phyloP scores from a whole-genome alignment of 2,329 filamentous ascomycete genomes.

The Blastomyces parvus region DNA sequence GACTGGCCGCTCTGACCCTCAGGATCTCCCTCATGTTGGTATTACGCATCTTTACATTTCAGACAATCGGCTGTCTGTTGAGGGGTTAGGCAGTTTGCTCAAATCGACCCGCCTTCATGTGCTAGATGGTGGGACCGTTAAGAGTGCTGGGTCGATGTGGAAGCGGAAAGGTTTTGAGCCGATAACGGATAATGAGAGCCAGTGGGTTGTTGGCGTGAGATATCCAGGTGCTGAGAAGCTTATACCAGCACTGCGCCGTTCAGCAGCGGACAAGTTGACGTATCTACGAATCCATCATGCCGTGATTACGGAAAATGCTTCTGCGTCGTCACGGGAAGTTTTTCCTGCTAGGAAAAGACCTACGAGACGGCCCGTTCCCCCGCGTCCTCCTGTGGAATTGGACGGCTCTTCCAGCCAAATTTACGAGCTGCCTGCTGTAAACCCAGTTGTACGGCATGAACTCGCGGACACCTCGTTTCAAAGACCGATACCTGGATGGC shows the following conservation, averaged over 20 bases:
- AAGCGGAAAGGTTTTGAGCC: conserved; percentile 6
- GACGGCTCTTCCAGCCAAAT: conserved; percentile 23
- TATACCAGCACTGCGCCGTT: conserved; percentile 41
- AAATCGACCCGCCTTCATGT: conserved; percentile 45
- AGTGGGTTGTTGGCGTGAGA: conserved; percentile 11
- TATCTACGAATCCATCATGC: conserved; percentile 49
- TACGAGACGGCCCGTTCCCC: conserved; percentile 14
- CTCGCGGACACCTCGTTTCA: conserved; percentile 27
- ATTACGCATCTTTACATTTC: conserved; percentile 53
- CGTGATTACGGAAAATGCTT: conserved; percentile 42
- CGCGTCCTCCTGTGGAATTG: conserved; percentile 20
- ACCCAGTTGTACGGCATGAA: conserved; percentile 27
- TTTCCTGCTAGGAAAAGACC: conserved; percentile 16
- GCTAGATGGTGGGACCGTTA: conserved; percentile 46
- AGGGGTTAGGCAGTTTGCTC: conserved; percentile 46
- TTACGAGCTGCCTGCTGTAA: conserved; percentile 28
- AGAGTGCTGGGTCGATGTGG: conserved; percentile 10
- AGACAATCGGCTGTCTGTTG: conserved; percentile 46
- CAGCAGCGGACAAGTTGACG: conserved; percentile 40
- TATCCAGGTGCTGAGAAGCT: conserved; percentile 47
- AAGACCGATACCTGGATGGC: not conserved
- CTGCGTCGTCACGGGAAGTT: conserved; percentile 23
- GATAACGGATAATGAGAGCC: conserved; percentile 3
- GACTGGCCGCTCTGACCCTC: conserved; percentile 46
- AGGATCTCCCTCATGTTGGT: conserved; percentile 45